Percentiles rank a stretch among this genome's conserved stretches.
Conservation (phyloP, 1,139 yeast species). For the Geotrichum bryndzae region DNA sequence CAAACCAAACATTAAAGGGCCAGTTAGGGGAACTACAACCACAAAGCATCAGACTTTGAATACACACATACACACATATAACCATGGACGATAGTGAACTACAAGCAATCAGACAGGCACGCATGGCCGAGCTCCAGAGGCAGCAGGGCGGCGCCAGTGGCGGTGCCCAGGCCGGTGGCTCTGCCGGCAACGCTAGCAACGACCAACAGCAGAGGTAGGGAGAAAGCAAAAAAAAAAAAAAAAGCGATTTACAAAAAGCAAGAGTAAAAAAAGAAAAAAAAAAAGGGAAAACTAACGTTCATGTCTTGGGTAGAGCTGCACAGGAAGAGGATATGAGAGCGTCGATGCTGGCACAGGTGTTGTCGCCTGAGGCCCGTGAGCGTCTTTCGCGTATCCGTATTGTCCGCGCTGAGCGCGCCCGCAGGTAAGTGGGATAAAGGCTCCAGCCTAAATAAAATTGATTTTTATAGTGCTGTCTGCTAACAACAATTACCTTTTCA, state of each 20-base stretch:
- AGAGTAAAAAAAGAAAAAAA: not conserved
- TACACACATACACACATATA: not conserved
- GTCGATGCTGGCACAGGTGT: conserved; percentile 53
- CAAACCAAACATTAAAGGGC: no score
- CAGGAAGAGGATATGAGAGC: conserved; percentile 35
- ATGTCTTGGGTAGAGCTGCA: conserved; percentile 4
- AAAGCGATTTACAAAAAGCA: not conserved
- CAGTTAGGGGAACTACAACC: no score
- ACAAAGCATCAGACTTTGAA: no score
- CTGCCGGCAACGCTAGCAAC: conserved; percentile 21
- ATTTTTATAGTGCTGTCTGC: not conserved
- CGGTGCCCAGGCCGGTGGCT: conserved; percentile 9
- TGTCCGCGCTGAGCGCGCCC: conserved; percentile 87
- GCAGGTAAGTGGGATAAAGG: conserved; percentile 37
- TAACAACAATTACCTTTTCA: not conserved
- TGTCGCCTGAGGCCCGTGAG: conserved; percentile 81
- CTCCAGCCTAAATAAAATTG: not conserved
- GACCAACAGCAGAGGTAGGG: not conserved
- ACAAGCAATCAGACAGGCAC: conserved; percentile 82
- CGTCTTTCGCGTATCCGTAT: conserved; percentile 79
- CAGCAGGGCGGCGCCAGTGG: conserved; percentile 32
- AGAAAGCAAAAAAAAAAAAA: not conserved
- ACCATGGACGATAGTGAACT: conserved; percentile 62
- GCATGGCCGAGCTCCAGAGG: conserved; percentile 73
- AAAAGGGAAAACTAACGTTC: not conserved